These are phyloP conservation scores for Davidsoniella virescens DNA, from an alignment of 2,329 filamentous ascomycete genomes.

Conservation along the genomic window DNA sequence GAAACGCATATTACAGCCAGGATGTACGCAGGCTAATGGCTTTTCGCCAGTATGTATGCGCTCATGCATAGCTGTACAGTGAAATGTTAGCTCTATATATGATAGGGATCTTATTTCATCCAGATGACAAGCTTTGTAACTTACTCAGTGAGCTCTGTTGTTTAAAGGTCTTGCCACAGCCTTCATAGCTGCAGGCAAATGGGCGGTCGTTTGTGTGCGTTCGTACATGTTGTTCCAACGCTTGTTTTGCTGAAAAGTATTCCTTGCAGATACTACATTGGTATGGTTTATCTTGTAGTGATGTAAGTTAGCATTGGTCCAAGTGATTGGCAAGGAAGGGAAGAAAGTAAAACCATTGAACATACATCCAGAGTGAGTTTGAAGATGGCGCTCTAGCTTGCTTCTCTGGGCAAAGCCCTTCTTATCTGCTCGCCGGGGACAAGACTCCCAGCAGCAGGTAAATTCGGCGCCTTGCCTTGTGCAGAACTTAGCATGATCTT, in stretches of 20 bases:
- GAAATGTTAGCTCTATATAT: constrained; percentile 5
- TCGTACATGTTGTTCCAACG: constrained; percentile 49
- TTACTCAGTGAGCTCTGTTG: constrained; percentile 51
- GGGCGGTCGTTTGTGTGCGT: constrained; percentile 52
- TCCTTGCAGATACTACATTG: constrained; percentile 38
- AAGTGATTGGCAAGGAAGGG: constrained; percentile 14
- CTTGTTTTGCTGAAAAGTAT: constrained; percentile 49
- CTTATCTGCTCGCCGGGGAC: constrained; percentile 26
- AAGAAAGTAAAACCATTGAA: constrained; percentile 10
- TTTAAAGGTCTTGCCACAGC: constrained; percentile 43
- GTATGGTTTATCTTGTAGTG: constrained; percentile 39
- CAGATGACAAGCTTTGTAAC: constrained; percentile 15
- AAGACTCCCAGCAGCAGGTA: constrained; percentile 40
- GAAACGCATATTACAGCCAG: constrained; percentile 38
- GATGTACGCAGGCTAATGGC: constrained; percentile 38
- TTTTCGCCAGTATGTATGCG: constrained; percentile 51
- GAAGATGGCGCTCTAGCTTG: constrained; percentile 49
- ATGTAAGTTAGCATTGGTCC: constrained; percentile 14
- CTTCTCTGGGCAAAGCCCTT: constrained; percentile 41
- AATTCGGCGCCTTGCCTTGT: constrained; percentile 31
- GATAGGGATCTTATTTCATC: too few relatives aligned
- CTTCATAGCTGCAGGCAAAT: constrained; percentile 34
- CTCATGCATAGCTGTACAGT: constrained; percentile 43
- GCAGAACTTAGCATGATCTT: constrained; percentile 30
- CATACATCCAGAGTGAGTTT: constrained; percentile 49